Base-by-base conservation (phyloP, 1,284 basidiomycete genomes). In the Irpex lacteus region DNA sequence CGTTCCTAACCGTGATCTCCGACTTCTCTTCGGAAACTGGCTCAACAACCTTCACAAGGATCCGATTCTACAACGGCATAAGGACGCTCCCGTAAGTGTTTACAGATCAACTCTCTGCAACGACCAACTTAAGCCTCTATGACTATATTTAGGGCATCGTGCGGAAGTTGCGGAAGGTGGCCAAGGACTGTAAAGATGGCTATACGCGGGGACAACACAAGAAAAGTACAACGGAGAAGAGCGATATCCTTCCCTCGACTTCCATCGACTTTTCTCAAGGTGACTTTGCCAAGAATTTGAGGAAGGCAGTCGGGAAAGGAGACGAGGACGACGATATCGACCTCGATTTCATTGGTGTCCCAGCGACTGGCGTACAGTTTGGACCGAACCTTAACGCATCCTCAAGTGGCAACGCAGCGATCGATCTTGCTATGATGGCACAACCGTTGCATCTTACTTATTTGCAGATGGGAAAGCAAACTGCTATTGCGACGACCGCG, bases 121-220 rank as follows among this genome's bases (percentile, higher is more conserved):
- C 7, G 7, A n/a, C 5, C 61, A 62, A 26, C 26, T 26, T 26
- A 26, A 26, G 26, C 26, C 3, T 26, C 26, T 4, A 26, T 26
- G 3, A 49, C 57, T 19, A 13, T n/a, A 34, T 21, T 63, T 60
- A 92, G 90, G 87, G 84, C 70, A 90, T 93, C 68, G 89, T 94
- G 32, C 85, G 87, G 67, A 90, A 91, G 70, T 76, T 96, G 64
- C 87, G 89, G 74, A 94, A 94, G 71, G 86, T 94, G 49, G 87
- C 89, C 49, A 85, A 90, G 69, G 90, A 93, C 65, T 91, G 90
- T 72, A 90, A 89, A 73, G 85, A 87, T 60, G 82, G 81, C 0
- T 88, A 91, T 72, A 84, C 82, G 2, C 82, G 80, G 15, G 76
- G 74, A 36, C 66, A 57, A 47, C 63, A 53, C 63, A 67, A 44